Conservation (phyloP, 164 flowering plant species). For the Chimonanthus salicifolius region DNA sequence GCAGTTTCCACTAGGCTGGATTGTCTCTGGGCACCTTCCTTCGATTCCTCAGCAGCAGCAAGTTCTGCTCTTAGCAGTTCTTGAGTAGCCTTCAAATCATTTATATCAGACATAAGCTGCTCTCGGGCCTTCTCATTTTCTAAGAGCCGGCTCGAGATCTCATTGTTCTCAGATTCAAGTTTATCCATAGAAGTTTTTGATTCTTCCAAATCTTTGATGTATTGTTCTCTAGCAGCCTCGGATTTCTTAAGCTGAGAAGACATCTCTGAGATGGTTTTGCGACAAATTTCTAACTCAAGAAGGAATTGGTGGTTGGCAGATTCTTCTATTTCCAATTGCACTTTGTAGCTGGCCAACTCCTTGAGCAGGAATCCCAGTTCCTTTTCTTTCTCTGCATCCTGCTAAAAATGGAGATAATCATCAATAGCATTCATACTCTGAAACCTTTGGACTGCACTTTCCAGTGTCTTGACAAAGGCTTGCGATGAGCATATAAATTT, state of each 20-base stretch:
- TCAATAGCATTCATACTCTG: neutral
- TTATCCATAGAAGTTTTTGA: constrained; percentile 19
- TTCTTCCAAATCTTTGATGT: constrained; percentile 22
- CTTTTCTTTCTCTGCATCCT: constrained; percentile 28
- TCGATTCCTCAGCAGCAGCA: constrained; percentile 25
- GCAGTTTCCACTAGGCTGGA: constrained; percentile 31
- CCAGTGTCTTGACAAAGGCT: too few species aligned
- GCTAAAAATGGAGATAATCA: constrained; percentile 2
- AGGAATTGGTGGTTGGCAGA: constrained; percentile 44
- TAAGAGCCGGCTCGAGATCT: constrained; percentile 19
- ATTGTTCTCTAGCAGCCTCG: constrained; percentile 34
- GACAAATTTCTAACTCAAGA: constrained; percentile 36
- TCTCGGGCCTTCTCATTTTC: constrained; percentile 23
- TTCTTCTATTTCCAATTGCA: constrained; percentile 56
- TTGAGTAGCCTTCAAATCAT: constrained; percentile 29
- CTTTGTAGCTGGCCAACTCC: constrained; percentile 48
- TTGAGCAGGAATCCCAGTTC: constrained; percentile 31
- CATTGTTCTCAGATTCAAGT: constrained; percentile 37
- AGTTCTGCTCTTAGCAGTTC: constrained; percentile 35
- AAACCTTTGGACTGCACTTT: neutral
- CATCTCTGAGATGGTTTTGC: constrained; percentile 32
- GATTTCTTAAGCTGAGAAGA: constrained; percentile 25
- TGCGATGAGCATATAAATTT: too few species aligned
- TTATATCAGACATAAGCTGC: constrained; percentile 23
- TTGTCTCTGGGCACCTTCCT: constrained; percentile 22